Evolutionary conservation across 306 rosid species (phyloP).

Genomic region (Vigna unguiculata): DNA sequence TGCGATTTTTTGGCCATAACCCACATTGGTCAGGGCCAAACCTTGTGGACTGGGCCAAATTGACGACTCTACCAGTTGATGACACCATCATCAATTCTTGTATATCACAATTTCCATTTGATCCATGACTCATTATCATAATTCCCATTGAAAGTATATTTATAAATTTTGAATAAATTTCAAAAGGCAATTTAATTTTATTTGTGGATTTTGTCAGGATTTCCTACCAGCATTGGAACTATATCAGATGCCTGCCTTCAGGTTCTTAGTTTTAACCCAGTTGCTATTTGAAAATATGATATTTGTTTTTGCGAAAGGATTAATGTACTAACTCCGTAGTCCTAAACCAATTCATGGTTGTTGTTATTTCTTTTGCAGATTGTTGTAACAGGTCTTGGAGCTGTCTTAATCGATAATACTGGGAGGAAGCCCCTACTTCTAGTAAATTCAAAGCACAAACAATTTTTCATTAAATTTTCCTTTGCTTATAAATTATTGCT

Average conservation of each 20-base stretch:
- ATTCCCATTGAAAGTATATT: constrained; percentile 1
- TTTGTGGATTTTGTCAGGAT: constrained; percentile 53
- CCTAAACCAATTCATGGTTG: constrained; percentile 2
- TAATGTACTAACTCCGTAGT: too few species aligned
- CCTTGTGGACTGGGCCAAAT: too few species aligned
- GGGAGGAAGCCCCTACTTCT: constrained; percentile 90
- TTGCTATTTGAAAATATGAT: not conserved
- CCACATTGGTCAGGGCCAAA: too few species aligned
- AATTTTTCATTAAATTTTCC: constrained; percentile 20
- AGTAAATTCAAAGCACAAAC: constrained; percentile 50
- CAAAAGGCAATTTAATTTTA: constrained; percentile 26
- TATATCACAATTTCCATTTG: constrained; percentile 7
- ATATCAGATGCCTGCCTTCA: constrained; percentile 72
- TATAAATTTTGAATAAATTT: constrained; percentile 17
- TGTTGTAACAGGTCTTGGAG: constrained; percentile 69
- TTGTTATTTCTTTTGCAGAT: constrained; percentile 53
- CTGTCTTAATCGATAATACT: constrained; percentile 65
- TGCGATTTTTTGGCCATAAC: too few species aligned
- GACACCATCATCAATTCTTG: constrained; percentile 11
- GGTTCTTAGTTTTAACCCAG: constrained; percentile 55
- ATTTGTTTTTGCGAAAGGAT: not conserved
- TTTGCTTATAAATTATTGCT: constrained; percentile 2
- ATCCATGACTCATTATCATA: not conserved
- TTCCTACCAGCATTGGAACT: constrained; percentile 67
- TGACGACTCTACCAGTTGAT: constrained; percentile 34